Evolutionary conservation across 2,329 filamentous ascomycete genomes (phyloP), one percentile per base, ranked within the genome.

Genomic region (Beauveria sp.): DNA sequence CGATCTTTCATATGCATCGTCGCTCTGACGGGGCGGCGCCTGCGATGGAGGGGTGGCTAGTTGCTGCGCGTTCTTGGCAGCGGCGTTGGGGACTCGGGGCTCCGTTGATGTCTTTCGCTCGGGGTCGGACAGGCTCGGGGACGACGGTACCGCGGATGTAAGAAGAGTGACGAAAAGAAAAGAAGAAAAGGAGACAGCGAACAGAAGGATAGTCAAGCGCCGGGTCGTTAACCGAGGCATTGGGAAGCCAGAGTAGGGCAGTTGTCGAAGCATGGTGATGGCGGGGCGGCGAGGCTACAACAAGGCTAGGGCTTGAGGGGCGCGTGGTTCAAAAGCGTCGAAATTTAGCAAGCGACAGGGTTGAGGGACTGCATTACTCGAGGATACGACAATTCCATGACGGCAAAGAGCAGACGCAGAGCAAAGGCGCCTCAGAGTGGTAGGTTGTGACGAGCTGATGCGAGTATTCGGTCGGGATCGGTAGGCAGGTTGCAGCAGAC

Each of bases 1-100:
- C 40, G 89, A 87, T 64, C 89, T 89, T 55, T 88, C 89, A 70
- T 84, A 87, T 5, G 88, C 89, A 71, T 90, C 93, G 73, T 93
- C 91, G 65, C 86, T 84, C 72, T 93, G 88, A 59, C 87, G 82
- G 3, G 88, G 84, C 20, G 89, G 89, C 64, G 86, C 83, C 72
- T 96, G 91, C 12, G 86, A 82, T 22, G 86, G 83, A 46, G 84
- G 83, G 46, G 83, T 82, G 73, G 93, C 93, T 0, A 87, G 88
- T 67, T 88, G 88, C 66, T 83, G 74, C 22, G 78, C 76, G 67
- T 74, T 83, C 69, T 77, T 82, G 55, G 79, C 77, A 34, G 77
- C 65, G 40, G 77, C 75, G 53, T 72, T 66, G 45, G 69, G 66
- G 61, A 72, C 62, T 77, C 79, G 56, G 82, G 74, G 22, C 22